Percentiles rank a stretch among this genome's conserved stretches.
phyloP scores from a whole-genome alignment of 75 land plant species.

The Pseudotsuga menziesii region DNA sequence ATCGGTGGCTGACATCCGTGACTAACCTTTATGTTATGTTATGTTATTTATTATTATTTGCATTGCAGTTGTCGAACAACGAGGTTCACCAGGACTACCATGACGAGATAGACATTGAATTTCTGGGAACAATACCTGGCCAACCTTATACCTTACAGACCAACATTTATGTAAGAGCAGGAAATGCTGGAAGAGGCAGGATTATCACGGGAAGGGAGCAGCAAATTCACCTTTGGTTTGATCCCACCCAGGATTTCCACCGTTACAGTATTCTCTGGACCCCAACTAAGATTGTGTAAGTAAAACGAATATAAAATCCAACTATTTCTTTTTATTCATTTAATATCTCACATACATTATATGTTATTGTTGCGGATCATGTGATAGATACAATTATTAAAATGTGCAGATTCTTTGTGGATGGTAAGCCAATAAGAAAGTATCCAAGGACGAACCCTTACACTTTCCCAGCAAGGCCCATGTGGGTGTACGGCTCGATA shows the following conservation, averaged over 20 bases:
- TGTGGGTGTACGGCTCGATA: constrained; percentile 75
- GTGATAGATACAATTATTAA: background rate
- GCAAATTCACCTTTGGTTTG: constrained; percentile 65
- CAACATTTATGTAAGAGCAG: constrained; percentile 25
- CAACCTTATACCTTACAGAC: constrained; percentile 61
- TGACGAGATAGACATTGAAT: constrained; percentile 78
- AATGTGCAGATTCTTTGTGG: constrained; percentile 52
- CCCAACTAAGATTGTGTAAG: constrained; percentile 53
- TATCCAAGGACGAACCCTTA: constrained; percentile 35
- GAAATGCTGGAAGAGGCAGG: constrained; percentile 25
- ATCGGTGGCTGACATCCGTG: no score
- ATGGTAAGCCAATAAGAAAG: constrained; percentile 52
- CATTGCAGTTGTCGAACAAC: constrained; percentile 25
- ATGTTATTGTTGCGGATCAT: no score
- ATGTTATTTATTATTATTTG: no score
- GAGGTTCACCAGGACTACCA: constrained; percentile 20
- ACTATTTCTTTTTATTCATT: no score
- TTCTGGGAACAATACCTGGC: constrained; percentile 49
- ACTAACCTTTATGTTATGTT: no score
- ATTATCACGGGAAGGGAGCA: constrained; percentile 35
- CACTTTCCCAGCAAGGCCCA: constrained; percentile 60
- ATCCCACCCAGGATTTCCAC: constrained; percentile 53
- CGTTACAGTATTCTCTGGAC: constrained; percentile 71
- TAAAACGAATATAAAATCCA: background rate
- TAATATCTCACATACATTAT: no score